Conservation (phyloP, 139 green algal genomes). For the Coelastrella sp. region DNA sequence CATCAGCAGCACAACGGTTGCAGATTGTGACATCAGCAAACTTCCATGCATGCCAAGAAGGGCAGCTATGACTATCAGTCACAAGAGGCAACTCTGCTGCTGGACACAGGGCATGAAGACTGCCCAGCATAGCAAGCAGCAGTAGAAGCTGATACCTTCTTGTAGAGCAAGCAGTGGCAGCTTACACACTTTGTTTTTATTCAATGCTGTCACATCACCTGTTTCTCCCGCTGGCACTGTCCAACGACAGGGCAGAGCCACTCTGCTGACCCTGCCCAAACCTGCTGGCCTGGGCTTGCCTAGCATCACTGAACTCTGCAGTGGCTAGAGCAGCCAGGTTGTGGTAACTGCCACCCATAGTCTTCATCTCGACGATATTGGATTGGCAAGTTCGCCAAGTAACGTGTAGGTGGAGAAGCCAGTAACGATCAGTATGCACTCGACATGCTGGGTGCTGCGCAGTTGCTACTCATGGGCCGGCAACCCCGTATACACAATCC, state of each 20-base stretch:
- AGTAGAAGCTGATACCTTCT: neutral
- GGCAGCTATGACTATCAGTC: no score
- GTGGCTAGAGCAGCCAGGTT: constrained; percentile 57
- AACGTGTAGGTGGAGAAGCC: neutral
- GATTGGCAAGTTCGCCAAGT: neutral
- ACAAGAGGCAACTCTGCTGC: no score
- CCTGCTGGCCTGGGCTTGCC: constrained; percentile 1
- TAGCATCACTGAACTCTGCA: constrained; percentile 43
- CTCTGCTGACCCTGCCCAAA: constrained; percentile 30
- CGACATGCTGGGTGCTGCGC: neutral
- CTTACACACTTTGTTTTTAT: neutral
- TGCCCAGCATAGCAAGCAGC: neutral
- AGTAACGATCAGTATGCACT: neutral
- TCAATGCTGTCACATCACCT: constrained; percentile 1
- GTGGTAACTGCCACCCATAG: constrained; percentile 58
- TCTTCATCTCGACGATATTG: constrained; percentile 34
- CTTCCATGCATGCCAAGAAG: no score
- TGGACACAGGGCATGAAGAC: neutral
- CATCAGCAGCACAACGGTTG: neutral
- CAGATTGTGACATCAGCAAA: no score
- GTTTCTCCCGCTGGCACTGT: constrained; percentile 28
- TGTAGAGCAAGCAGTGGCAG: no score
- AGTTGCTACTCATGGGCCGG: no score
- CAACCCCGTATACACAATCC: no score
- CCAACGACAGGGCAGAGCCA: constrained; percentile 27